A percentile compares a stretch with the other conserved stretches of the same genome.
Conservation (phyloP, 352 stramenopile species). For the Poterioochromonas sp. region DNA sequence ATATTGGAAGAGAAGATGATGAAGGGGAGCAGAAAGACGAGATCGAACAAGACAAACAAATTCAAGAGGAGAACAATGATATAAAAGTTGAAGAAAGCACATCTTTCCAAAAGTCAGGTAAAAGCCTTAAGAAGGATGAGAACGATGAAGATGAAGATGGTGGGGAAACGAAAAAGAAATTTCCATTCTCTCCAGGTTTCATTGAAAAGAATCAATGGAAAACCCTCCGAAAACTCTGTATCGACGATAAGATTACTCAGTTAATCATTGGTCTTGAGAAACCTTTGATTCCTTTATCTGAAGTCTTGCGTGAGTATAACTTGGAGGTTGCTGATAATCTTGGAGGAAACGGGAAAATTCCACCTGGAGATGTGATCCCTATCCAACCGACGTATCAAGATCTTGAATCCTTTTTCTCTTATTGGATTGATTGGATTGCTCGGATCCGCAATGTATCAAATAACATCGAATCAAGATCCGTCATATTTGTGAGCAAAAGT, state of each 20-base stretch:
- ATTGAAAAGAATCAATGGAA: constrained; percentile 7
- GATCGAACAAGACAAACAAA: background rate
- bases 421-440: constrained; percentile 10
- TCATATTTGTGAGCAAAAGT: background rate
- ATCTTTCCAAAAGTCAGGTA: background rate
- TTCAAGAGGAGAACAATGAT: background rate
- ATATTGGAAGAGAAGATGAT: background rate
- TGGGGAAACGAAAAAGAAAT: too few relatives aligned
- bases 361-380: background rate
- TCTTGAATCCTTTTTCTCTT: background rate
- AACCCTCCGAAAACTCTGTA: background rate
- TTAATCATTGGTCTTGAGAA: background rate
- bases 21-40: background rate
- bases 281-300: background rate
- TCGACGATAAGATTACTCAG: constrained; percentile 3
- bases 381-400: background rate
- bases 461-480: background rate
- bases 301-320: background rate
- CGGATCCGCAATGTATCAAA: background rate
- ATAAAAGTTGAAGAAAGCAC: background rate
- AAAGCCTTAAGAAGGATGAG: background rate
- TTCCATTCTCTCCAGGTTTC: background rate
- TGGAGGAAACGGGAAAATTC: background rate
- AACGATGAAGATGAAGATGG: background rate
- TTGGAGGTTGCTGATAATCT: background rate